A percentile compares a stretch with the other conserved stretches of the same genome.
phyloP scores from a whole-genome alignment of 345 rosid genomes.

The Barbarea vulgaris region DNA sequence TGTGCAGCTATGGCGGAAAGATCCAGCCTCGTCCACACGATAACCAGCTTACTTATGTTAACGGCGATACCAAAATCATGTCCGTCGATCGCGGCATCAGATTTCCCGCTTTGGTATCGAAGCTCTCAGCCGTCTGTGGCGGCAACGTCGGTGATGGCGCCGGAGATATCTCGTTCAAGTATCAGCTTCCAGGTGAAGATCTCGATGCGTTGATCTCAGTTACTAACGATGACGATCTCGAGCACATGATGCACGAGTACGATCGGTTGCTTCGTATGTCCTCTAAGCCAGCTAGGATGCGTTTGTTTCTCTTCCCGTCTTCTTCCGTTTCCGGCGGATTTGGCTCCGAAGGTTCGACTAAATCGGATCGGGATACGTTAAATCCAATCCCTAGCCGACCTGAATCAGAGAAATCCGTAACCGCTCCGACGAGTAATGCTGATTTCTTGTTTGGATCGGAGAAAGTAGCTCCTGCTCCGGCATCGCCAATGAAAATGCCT shows the following conservation, averaged over 20 bases:
- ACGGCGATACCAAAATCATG: slow-evolving; percentile 91
- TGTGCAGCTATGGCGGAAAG: slow-evolving; percentile 95
- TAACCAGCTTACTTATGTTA: slow-evolving; percentile 80
- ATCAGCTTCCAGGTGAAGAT: slow-evolving; percentile 96
- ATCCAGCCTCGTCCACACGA: slow-evolving; percentile 98
- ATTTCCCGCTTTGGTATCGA: slow-evolving; percentile 54
- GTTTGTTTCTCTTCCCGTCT: slow-evolving; percentile 73
- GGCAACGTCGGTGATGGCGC: slow-evolving; percentile 40
- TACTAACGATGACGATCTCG: slow-evolving; percentile 89
- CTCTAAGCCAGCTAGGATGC: slow-evolving; percentile 81
- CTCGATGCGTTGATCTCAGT: slow-evolving; percentile 93
- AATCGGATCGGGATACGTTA: slow-evolving; percentile 72
- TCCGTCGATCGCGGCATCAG: slow-evolving; percentile 73
- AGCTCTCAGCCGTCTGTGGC: slow-evolving; percentile 59
- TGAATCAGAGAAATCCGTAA: slow-evolving; percentile 41
- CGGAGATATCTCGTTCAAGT: slow-evolving; percentile 69
- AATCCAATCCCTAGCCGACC: slow-evolving; percentile 53
- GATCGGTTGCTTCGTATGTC: slow-evolving; percentile 73
- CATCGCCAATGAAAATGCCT: slow-evolving; percentile 25
- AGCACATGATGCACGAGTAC: slow-evolving; percentile 91
- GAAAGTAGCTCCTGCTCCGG: slow-evolving; percentile 47
- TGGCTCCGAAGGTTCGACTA: slow-evolving; percentile 58
- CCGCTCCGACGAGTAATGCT: slow-evolving; percentile 46
- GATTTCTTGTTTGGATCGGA: slow-evolving; percentile 83
- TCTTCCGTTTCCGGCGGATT: slow-evolving; percentile 38